Base-by-base conservation (phyloP, 78 protist species). In the Diacronema lutheri region DNA sequence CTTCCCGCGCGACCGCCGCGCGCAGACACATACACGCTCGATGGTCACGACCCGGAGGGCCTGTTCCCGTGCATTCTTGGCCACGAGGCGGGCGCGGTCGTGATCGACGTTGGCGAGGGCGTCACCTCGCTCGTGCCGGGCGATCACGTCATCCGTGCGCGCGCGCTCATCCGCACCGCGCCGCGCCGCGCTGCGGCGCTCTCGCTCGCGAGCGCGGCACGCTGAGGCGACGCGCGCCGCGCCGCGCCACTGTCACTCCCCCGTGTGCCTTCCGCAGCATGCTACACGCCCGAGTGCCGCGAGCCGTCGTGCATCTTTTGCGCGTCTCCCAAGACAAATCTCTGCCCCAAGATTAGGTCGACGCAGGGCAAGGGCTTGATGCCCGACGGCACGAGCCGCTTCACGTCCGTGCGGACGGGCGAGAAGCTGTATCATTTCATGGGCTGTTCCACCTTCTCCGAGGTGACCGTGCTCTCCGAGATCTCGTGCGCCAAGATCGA, bases 1-100 rank as follows among this genome's bases (percentile, higher is more conserved):
- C 50, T 3, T 44, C 50, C 16, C 50, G 50, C 50, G 50, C 50
- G 50, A 7, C 50, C 16, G 16, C 16, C 50, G 16, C 50, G 50
- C 50, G 50, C 50, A 44, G 16, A 3, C 50, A 3, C 16, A 44
- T 7, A 65, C 78, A 66, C 87, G 23, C 64, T 83, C n/a, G 40
- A 25, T 11, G 87, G 87, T 7, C 35, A 69, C 21, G 87, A 83
- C 37, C 87, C 87, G 9, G 87, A 83, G 38, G 87, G 87, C 25
- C 66, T 64, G n/a, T 83, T 83, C 65, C 87, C 87, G 10, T 83
- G 76, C 62, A 83, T 83, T 6, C 64, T 83, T 3, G 87, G 87
- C 31, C 87, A 83, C 44, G 87, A 83, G 40, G 87, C 55, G 19
- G 61, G 64, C 4, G 61, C 64, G 19, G 13, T 77, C 44, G 83